These are phyloP conservation scores for Pisolithus marmoratus DNA, from an alignment of 768 basidiomycete species.

Conservation along the genomic window DNA sequence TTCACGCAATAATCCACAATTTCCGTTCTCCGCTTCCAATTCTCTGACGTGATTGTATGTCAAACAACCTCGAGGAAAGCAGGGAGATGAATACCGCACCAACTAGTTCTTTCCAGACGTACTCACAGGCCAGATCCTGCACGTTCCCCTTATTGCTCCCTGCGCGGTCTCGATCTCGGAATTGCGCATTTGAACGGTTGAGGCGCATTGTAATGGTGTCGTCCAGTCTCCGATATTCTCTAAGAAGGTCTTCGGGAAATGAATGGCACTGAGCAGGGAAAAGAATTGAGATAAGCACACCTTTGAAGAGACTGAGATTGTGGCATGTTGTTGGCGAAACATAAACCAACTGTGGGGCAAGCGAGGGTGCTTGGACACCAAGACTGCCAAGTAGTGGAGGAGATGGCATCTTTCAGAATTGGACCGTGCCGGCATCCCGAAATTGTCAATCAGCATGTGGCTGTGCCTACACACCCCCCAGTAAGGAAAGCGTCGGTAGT, in stretches of 20 bases:
- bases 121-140: slow-evolving; percentile 70
- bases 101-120: slow-evolving; percentile 74
- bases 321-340: slow-evolving; percentile 71
- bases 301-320: slow-evolving; percentile 76
- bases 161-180: slow-evolving; percentile 64
- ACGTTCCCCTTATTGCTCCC: slow-evolving; percentile 43
- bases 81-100: slow-evolving; percentile 41
- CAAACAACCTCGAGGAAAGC: slow-evolving; percentile 12
- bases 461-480: slow-evolving; percentile 6
- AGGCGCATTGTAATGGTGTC: slow-evolving; percentile 76
- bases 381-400: slow-evolving; percentile 59
- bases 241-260: slow-evolving; percentile 58
- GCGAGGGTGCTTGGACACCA: slow-evolving; percentile 59
- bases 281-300: slow-evolving; percentile 4
- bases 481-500: slow-evolving; percentile 29
- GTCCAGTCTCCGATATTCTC: slow-evolving; percentile 76
- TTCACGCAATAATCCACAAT: slow-evolving; percentile 72
- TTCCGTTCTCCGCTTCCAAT: slow-evolving; percentile 70
- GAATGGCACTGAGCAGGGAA: slow-evolving; percentile 7
- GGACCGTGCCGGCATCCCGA: slow-evolving; percentile 23
- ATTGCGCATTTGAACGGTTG: slow-evolving; percentile 71
- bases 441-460: slow-evolving; percentile 19
- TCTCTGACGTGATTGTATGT: slow-evolving; percentile 32
- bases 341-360: slow-evolving; percentile 58
- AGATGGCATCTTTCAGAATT: slow-evolving; percentile 29